Evolutionary conservation across 139 green algal species (phyloP), one percentile per base, ranked within the genome.

Genomic region (Parachlorella kessleri): DNA sequence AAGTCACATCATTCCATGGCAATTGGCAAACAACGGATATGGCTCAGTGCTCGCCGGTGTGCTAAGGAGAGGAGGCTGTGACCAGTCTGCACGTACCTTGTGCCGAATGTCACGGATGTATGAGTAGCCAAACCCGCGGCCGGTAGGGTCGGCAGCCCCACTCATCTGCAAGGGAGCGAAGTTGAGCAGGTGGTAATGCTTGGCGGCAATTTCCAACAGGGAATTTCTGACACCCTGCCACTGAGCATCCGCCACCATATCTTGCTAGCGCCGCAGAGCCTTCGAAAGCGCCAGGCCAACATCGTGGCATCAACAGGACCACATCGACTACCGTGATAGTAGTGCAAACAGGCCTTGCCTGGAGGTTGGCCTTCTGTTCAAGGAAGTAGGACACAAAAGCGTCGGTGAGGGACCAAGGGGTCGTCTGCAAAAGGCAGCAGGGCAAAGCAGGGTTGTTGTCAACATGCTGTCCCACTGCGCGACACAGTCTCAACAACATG

Each of bases 141-240:
- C 93, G 1, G 89, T 93, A n/a, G 92, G 92, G 73, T 96, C 92
- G 4, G 83, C 92, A 1, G 81, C 66, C 6, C 92, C 92, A 2
- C 33, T 77, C 21, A 94, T 35, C 40, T 77, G 63, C 66, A 86
- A 54, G 33, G 55, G 30, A 37, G 26, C 33, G 40, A n/a, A n/a
- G n/a, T n/a, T n/a, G n/a, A n/a, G n/a, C n/a, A n/a, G n/a, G n/a
- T n/a, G n/a, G n/a, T n/a, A n/a, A n/a, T n/a, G n/a, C n/a, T n/a
- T n/a, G n/a, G n/a, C n/a, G n/a, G n/a, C n/a, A n/a, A n/a, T n/a
- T n/a, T n/a, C n/a, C n/a, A n/a, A n/a, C n/a, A n/a, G n/a, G n/a
- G n/a, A n/a, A n/a, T n/a, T n/a, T n/a, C n/a, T n/a, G n/a, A n/a
- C n/a, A n/a, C n/a, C n/a, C n/a, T n/a, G n/a, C n/a, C n/a, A n/a